Evolutionary conservation across 1,284 basidiomycete species (phyloP).

Genomic region (Tilletia indica): DNA sequence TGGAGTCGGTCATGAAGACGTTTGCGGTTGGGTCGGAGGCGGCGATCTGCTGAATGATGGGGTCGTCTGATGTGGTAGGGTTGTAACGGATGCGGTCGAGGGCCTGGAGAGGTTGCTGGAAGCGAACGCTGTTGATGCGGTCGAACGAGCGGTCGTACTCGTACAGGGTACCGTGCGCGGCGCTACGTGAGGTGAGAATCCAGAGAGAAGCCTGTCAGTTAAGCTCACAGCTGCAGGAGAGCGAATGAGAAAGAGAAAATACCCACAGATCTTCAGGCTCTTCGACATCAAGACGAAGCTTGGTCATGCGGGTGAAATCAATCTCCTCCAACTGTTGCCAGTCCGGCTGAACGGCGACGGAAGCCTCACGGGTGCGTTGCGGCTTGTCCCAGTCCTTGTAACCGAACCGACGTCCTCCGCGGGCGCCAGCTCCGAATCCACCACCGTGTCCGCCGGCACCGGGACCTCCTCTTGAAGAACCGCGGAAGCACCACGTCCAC

Average conservation of each 20-base stretch:
- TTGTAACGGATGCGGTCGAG: constrained; percentile 97
- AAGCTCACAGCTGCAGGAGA: background rate
- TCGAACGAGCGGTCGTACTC: constrained; percentile 95
- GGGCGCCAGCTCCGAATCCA: constrained; percentile 52
- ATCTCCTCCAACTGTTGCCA: constrained; percentile 97
- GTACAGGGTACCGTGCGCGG: constrained; percentile 83
- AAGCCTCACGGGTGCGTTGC: constrained; percentile 86
- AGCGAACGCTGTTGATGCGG: constrained; percentile 83
- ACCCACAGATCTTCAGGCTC: constrained; percentile 41
- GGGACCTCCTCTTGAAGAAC: background rate
- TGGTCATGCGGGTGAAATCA: constrained; percentile 88
- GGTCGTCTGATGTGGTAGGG: constrained; percentile 94
- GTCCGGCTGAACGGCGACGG: constrained; percentile 83
- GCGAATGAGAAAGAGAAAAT: background rate
- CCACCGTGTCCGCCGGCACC: constrained; percentile 51
- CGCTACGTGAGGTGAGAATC: constrained; percentile 57
- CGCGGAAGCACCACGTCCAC: constrained; percentile 5
- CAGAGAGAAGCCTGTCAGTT: background rate
- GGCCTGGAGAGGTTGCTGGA: constrained; percentile 82
- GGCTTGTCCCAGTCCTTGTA: constrained; percentile 61
- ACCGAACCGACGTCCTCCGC: background rate
- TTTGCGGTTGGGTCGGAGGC: constrained; percentile 56
- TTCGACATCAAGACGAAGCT: constrained; percentile 81
- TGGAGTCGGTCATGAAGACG: constrained; percentile 94
- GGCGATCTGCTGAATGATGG: constrained; percentile 57